Conservation (phyloP, 306 rosid species). For the Sindora glabra region DNA sequence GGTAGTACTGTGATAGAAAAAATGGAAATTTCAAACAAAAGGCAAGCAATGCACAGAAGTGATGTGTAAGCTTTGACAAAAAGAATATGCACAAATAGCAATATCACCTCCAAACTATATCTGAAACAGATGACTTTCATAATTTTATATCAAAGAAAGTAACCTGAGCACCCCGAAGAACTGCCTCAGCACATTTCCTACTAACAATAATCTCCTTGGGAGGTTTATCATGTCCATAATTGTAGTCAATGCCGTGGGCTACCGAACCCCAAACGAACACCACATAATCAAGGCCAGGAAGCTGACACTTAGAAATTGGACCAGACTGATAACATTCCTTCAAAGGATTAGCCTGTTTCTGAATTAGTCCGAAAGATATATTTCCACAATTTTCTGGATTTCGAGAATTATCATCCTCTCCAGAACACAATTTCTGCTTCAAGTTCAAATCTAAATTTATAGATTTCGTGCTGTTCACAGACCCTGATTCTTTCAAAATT, state of each 20-base stretch:
- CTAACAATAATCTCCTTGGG: constrained; percentile 86
- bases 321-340: constrained; percentile 17
- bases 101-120: neutral
- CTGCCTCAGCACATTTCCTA: constrained; percentile 94
- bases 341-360: constrained; percentile 17
- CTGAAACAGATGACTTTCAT: neutral
- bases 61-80: neutral
- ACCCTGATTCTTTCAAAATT: constrained; percentile 22
- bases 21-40: neutral
- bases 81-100: neutral
- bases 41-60: neutral
- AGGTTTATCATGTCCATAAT: constrained; percentile 35
- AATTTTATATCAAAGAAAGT: neutral
- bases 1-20: too few relatives aligned
- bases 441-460: constrained; percentile 3
- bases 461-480: neutral
- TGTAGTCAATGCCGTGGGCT: constrained; percentile 63
- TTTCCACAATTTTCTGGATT: neutral
- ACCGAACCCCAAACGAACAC: constrained; percentile 82
- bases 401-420: neutral
- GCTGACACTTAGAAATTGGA: constrained; percentile 48
- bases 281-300: constrained; percentile 72
- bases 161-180: constrained; percentile 98
- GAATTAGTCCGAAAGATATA: neutral
- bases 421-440: neutral